A percentile compares a stretch with the other conserved stretches of the same genome.
Conservation (phyloP, 2,329 filamentous ascomycete species). For the Ophiocordyceps camponoti-rufipedis region DNA sequence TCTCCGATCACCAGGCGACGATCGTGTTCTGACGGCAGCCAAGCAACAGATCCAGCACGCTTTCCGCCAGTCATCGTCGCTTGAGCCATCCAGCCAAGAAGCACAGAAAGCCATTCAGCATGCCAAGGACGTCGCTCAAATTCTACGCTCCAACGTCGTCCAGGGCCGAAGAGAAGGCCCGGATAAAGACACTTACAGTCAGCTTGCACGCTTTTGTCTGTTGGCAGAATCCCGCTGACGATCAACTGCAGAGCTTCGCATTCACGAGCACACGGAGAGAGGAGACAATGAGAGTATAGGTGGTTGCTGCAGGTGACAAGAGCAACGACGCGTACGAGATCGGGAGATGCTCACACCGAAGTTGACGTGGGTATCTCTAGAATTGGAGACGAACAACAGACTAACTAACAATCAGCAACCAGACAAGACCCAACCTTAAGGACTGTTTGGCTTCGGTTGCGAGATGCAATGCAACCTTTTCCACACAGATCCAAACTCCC, state of each 20-base stretch:
- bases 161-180: constrained; percentile 46
- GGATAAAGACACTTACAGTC: constrained; percentile 38
- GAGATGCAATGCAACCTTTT: background rate
- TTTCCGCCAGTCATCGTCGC: constrained; percentile 50
- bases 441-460: too few relatives aligned
- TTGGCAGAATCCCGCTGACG: background rate
- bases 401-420: background rate
- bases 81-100: constrained; percentile 39
- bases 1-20: constrained; percentile 42
- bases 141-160: constrained; percentile 71
- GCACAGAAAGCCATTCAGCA: constrained; percentile 50
- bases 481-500: background rate
- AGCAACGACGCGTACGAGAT: background rate
- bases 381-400: background rate
- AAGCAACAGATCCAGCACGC: constrained; percentile 50
- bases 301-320: constrained; percentile 8
- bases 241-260: constrained; percentile 49
- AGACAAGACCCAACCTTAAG: too few relatives aligned
- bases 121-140: constrained; percentile 64
- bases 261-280: constrained; percentile 80
- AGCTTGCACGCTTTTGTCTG: constrained; percentile 8
- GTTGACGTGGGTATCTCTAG: background rate
- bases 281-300: constrained; percentile 77
- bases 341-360: background rate
- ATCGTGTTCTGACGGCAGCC: constrained; percentile 48